Conservation (phyloP, 2,329 filamentous ascomycete genomes). For the Sarocladium kiliense region DNA sequence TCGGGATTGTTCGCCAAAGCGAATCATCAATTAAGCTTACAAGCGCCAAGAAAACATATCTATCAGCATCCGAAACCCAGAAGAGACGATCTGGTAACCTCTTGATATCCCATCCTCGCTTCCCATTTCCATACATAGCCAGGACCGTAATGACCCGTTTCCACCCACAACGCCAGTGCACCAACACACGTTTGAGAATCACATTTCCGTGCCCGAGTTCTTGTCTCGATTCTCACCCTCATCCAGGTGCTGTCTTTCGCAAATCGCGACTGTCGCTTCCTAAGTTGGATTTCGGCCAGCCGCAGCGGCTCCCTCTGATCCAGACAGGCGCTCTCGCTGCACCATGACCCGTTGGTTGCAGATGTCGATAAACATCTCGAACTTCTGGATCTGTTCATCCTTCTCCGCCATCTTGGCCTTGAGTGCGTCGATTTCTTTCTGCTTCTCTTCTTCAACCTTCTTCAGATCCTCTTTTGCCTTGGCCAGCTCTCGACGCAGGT, state of each 20-base stretch:
- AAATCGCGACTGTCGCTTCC: not conserved
- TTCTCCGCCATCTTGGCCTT: conserved; percentile 58
- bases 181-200: too few species aligned
- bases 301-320: not conserved
- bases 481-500: conserved; percentile 55
- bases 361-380: conserved; percentile 66
- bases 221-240: not conserved
- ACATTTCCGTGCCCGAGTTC: too few species aligned
- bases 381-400: conserved; percentile 56
- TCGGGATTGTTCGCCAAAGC: too few species aligned
- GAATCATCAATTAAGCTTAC: not conserved
- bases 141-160: not conserved
- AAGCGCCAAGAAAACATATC: not conserved
- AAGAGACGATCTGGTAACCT: not conserved
- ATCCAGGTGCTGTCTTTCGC: not conserved
- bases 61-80: not conserved
- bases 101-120: not conserved
- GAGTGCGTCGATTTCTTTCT: conserved; percentile 53
- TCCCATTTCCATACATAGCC: not conserved
- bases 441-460: conserved; percentile 49
- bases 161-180: conserved; percentile 4
- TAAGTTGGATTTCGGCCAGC: not conserved
- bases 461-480: conserved; percentile 52
- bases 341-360: conserved; percentile 63
- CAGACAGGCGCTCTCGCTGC: conserved; percentile 47